Evolutionary conservation across 768 basidiomycete species (phyloP).

Genomic region (Lactarius quietus): DNA sequence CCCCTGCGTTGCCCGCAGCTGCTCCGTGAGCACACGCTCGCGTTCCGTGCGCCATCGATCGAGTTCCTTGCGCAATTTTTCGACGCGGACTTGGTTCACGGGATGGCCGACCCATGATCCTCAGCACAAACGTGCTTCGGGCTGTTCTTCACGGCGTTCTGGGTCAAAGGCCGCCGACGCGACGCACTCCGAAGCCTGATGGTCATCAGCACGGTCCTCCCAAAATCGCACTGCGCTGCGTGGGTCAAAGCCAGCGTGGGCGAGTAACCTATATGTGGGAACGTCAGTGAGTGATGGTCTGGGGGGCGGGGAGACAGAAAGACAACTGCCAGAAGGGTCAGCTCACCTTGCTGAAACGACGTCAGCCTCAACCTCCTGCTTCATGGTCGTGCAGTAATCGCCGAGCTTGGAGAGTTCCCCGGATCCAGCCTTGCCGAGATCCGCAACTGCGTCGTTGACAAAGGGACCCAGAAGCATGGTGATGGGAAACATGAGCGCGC

Average conservation of each 20-base stretch:
- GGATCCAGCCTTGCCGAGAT: slow-evolving; percentile 71
- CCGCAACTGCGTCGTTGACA: slow-evolving; percentile 88
- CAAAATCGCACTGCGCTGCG: slow-evolving; percentile 79
- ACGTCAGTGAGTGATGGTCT: slow-evolving; percentile 9
- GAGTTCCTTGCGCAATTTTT: slow-evolving; percentile 62
- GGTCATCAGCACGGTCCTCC: slow-evolving; percentile 50
- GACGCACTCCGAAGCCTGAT: slow-evolving; percentile 43
- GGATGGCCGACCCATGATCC: slow-evolving; percentile 66
- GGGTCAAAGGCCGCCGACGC: slow-evolving; percentile 27
- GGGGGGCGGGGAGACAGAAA: neutral
- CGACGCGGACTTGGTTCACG: slow-evolving; percentile 58
- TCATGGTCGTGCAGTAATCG: slow-evolving; percentile 72
- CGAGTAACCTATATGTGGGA: slow-evolving; percentile 61
- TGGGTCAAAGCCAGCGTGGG: slow-evolving; percentile 89
- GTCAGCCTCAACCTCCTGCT: slow-evolving; percentile 92
- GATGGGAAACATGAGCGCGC: slow-evolving; percentile 80
- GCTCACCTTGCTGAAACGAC: slow-evolving; percentile 78
- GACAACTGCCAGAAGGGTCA: neutral
- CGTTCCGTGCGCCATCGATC: slow-evolving; percentile 63
- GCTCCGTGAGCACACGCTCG: slow-evolving; percentile 25
- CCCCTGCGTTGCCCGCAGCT: slow-evolving; percentile 15
- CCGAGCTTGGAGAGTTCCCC: slow-evolving; percentile 69
- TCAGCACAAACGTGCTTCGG: slow-evolving; percentile 34
- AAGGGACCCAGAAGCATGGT: slow-evolving; percentile 94
- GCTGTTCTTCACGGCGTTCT: slow-evolving; percentile 29